These are phyloP conservation scores for Eucalyptus camaldulensis DNA, from an alignment of 345 rosid genomes.

Conservation along the genomic window DNA sequence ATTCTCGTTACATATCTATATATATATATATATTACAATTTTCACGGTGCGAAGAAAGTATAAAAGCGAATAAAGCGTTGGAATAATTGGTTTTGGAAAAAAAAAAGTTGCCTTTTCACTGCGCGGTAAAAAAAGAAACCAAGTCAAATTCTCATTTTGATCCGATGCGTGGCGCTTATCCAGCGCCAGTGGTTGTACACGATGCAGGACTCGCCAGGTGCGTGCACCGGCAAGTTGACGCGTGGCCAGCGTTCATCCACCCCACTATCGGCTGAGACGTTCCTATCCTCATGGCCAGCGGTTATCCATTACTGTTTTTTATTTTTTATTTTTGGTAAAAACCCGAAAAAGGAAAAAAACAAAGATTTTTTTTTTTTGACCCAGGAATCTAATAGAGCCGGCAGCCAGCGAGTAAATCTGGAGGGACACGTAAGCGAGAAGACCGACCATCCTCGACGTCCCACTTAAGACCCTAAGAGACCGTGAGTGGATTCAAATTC, in stretches of 20 bases:
- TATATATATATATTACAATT: background rate
- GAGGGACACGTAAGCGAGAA: too few relatives aligned
- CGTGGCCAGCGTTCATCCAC: background rate
- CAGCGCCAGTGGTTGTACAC: background rate
- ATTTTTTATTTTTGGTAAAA: background rate
- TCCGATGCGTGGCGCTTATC: background rate
- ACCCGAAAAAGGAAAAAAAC: background rate
- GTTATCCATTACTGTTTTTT: background rate
- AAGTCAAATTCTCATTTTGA: background rate
- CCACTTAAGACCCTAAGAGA: too few relatives aligned
- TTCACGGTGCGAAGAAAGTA: background rate
- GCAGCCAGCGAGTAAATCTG: too few relatives aligned
- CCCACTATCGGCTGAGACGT: background rate
- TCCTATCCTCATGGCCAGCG: background rate
- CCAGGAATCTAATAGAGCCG: too few relatives aligned
- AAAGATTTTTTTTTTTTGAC: background rate
- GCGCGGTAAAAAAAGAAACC: background rate
- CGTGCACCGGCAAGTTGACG: background rate
- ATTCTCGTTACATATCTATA: background rate
- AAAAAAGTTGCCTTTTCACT: background rate
- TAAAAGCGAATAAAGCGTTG: background rate
- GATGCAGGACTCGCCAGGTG: background rate
- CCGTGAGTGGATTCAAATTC: too few relatives aligned
- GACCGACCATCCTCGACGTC: rapidly evolving
- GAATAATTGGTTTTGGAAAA: background rate